Percentiles rank a stretch among this genome's conserved stretches.
Evolutionary conservation across 2,329 filamentous ascomycete species (phyloP).

Genomic region (Plenodomus lindquistii): DNA sequence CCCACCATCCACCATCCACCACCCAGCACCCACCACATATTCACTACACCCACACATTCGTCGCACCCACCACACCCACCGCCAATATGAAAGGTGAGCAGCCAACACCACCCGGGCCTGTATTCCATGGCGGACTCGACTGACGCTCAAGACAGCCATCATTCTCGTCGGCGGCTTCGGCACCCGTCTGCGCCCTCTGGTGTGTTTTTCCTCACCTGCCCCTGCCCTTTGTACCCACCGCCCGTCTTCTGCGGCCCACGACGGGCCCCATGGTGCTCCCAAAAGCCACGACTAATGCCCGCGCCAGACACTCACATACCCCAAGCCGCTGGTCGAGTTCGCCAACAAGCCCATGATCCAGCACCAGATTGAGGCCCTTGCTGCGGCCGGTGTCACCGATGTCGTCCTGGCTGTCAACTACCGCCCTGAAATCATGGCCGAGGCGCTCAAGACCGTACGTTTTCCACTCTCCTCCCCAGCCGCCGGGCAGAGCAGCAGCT

Average conservation of each 20-base stretch:
- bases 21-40: conserved; percentile 6
- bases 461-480: conserved; percentile 4
- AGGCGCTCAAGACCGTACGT: conserved; percentile 82
- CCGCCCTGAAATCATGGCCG: conserved; percentile 96
- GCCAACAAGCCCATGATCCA: conserved; percentile 99
- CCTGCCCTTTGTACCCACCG: conserved; percentile 10
- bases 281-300: conserved; percentile 24
- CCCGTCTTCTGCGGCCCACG: conserved; percentile 18
- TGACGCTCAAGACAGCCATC: conserved; percentile 65
- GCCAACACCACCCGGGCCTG: no score
- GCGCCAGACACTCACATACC: conserved; percentile 85
- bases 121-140: conserved; percentile 1
- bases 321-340: conserved; percentile 97
- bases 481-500: conserved; percentile 8
- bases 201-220: conserved; percentile 51
- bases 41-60: conserved; percentile 7
- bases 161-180: conserved; percentile 99
- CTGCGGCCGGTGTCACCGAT: conserved; percentile 91
- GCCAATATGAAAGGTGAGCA: conserved; percentile 48
- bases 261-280: conserved; percentile 5
- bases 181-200: conserved; percentile 93
- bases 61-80: conserved; percentile 24
- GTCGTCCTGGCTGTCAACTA: conserved; percentile 99
- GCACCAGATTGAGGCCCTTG: conserved; percentile 94
- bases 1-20: conserved; percentile 8